Conservation (phyloP, 2,329 filamentous ascomycete species). For the Helotiales sp. region DNA sequence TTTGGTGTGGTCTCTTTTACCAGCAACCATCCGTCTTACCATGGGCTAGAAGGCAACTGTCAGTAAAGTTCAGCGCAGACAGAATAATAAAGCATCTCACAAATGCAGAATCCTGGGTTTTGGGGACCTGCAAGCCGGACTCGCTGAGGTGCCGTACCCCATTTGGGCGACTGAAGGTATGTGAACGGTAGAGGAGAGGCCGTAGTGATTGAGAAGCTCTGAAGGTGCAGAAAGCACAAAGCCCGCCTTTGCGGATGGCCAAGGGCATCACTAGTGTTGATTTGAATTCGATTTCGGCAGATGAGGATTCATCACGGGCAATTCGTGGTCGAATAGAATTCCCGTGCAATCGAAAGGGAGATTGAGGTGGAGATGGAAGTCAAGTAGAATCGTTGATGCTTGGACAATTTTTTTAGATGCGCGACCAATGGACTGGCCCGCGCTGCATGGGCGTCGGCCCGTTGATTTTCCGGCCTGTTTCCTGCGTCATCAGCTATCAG, state of each 20-base stretch:
- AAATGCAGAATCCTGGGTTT: background rate
- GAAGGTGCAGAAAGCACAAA: constrained; percentile 50
- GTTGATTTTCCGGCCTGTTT: background rate
- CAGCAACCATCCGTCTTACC: background rate
- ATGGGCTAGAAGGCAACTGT: background rate
- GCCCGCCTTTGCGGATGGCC: constrained; percentile 44
- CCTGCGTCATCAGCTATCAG: no score
- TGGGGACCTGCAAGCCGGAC: background rate
- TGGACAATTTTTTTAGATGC: background rate
- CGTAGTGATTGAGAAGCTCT: constrained; percentile 36
- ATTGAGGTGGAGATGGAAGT: background rate
- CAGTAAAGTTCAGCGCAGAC: background rate
- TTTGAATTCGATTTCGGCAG: background rate
- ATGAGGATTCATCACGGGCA: constrained; percentile 1
- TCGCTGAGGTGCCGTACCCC: background rate
- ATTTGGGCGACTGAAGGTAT: background rate
- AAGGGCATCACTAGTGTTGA: constrained; percentile 46
- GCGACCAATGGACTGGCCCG: no score
- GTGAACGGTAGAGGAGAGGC: background rate
- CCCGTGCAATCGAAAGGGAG: background rate
- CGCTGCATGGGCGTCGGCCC: background rate
- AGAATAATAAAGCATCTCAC: background rate
- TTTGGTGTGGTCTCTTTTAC: background rate
- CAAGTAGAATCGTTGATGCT: background rate
- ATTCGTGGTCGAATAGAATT: background rate